These are phyloP conservation scores for Camellia japonica DNA, from an alignment of 148 eudicot species.

Conservation along the genomic window DNA sequence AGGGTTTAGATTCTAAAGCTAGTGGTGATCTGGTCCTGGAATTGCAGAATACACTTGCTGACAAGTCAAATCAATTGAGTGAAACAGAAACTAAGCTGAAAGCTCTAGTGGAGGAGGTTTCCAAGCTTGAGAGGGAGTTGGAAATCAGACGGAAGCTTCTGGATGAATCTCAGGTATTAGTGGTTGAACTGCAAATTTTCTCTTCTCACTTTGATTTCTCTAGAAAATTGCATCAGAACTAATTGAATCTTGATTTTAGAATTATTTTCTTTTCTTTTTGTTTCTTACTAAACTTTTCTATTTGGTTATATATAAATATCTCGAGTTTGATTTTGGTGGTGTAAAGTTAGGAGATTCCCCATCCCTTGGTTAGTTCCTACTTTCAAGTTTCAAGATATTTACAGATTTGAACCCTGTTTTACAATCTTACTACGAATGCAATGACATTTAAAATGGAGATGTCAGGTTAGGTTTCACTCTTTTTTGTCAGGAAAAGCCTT, in stretches of 20 bases:
- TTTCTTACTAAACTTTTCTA: background rate
- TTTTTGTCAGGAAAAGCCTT: too few species aligned
- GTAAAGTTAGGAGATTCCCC: background rate
- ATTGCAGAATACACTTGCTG: slow-evolving; percentile 57
- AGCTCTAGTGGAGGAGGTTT: slow-evolving; percentile 53
- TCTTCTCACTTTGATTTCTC: background rate
- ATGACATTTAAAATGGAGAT: background rate
- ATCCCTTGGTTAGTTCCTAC: background rate
- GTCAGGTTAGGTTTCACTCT: too few species aligned
- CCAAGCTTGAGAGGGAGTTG: slow-evolving; percentile 67
- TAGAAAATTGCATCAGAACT: background rate
- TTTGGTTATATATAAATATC: background rate
- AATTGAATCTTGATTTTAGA: background rate
- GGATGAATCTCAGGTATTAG: slow-evolving; percentile 90
- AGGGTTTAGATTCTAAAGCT: slow-evolving; percentile 36
- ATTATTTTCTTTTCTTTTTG: background rate
- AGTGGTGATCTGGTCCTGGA: slow-evolving; percentile 47
- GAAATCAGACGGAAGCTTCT: slow-evolving; percentile 74
- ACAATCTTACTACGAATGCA: background rate
- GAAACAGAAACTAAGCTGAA: slow-evolving; percentile 59
- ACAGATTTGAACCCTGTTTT: background rate
- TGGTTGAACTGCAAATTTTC: background rate
- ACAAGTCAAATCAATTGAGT: slow-evolving; percentile 53
- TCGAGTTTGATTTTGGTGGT: background rate
- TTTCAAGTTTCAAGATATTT: background rate